Conservation (phyloP, 495 filamentous ascomycete species). For the Chaetomium tenue region DNA sequence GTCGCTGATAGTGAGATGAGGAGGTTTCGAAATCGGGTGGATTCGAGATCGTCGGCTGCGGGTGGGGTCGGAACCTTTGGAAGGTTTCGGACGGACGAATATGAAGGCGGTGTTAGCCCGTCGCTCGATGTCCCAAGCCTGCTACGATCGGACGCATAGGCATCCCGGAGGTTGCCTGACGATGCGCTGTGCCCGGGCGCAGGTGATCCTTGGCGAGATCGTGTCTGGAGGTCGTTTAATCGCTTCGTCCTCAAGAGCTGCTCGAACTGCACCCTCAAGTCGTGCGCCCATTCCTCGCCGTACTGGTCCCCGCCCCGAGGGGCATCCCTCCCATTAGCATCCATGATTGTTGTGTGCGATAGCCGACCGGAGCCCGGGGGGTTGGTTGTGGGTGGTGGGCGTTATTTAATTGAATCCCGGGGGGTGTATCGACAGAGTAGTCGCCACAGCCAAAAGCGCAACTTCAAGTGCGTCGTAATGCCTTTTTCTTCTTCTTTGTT, state of each 20-base stretch:
- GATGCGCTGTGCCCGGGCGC: slow-evolving; percentile 50
- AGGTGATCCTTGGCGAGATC: slow-evolving; percentile 54
- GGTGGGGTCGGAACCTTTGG: slow-evolving; percentile 81
- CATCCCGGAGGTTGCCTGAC: slow-evolving; percentile 41
- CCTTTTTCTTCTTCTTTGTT: not conserved
- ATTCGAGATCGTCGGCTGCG: slow-evolving; percentile 59
- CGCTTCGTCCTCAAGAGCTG: slow-evolving; percentile 73
- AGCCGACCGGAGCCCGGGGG: not conserved
- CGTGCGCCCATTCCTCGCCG: slow-evolving; percentile 55
- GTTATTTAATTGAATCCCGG: not conserved
- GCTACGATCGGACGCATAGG: slow-evolving; percentile 40
- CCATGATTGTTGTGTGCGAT: slow-evolving; percentile 26
- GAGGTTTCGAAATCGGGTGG: slow-evolving; percentile 79
- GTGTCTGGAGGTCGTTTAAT: slow-evolving; percentile 67
- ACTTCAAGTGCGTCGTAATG: not conserved
- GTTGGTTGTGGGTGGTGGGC: not conserved
- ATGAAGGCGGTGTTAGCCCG: slow-evolving; percentile 54
- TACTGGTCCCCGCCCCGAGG: slow-evolving; percentile 38
- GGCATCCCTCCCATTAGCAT: slow-evolving; percentile 24
- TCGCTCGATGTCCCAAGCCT: slow-evolving; percentile 46
- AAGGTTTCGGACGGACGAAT: slow-evolving; percentile 66
- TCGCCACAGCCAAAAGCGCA: not conserved
- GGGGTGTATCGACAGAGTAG: not conserved
- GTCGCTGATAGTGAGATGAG: slow-evolving; percentile 77
- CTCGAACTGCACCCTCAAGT: slow-evolving; percentile 63